A percentile compares a stretch with the other conserved stretches of the same genome.
Conservation (phyloP, 2,329 filamentous ascomycete species). For the Arachnomyces sp. region DNA sequence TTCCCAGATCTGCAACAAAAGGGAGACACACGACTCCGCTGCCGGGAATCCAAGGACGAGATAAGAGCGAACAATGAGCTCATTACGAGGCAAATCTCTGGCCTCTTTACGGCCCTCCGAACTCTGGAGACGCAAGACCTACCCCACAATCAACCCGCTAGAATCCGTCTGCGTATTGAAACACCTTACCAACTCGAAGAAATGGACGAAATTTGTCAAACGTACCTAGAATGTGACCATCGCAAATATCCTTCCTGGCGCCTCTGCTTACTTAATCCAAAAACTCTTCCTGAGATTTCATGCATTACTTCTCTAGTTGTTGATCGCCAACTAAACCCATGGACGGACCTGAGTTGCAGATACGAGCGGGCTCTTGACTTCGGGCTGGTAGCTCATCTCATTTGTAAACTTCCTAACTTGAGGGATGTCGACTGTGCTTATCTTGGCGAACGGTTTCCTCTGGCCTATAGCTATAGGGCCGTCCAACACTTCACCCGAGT, state of each 20-base stretch:
- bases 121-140: constrained; percentile 5
- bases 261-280: constrained; percentile 3
- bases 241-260: constrained; percentile 3
- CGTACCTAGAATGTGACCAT: constrained; percentile 1
- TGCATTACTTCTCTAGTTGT: constrained; percentile 1
- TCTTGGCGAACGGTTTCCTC: constrained; percentile 4
- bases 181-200: constrained; percentile 2
- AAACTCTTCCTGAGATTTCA: constrained; percentile 3
- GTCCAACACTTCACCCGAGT: constrained; percentile 1
- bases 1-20: neutral
- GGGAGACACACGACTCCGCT: neutral
- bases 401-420: constrained; percentile 8
- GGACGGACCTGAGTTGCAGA: neutral
- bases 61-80: constrained; percentile 4
- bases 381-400: constrained; percentile 3
- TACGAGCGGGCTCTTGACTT: constrained; percentile 2
- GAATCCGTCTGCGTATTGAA: constrained; percentile 1
- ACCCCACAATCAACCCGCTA: constrained; percentile 4
- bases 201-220: too few species aligned
- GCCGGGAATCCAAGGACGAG: constrained; percentile 4
- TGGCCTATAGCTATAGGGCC: neutral
- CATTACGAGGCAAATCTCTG: constrained; percentile 5
- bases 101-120: constrained; percentile 5
- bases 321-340: neutral
- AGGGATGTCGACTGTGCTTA: constrained; percentile 3